Base-by-base conservation (phyloP, 306 rosid genomes). In the Castanea crenata region DNA sequence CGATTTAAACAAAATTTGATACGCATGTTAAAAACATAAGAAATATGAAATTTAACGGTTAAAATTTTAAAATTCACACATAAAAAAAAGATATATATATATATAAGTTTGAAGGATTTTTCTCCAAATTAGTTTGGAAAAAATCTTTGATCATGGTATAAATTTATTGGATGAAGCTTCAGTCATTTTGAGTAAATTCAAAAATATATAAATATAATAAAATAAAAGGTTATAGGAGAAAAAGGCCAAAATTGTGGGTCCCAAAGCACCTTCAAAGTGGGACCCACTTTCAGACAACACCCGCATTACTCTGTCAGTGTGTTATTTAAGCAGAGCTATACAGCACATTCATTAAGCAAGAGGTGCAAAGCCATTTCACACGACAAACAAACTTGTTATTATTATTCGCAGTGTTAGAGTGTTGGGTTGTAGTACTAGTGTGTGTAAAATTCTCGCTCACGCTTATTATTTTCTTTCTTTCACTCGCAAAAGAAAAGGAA, bases 241-340 rank as follows among this genome's bases (percentile, higher is more conserved):
- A 35, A 23, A 65, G 82, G 87, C 81, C 87, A 78, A 81, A 81
- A 41, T 3, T 68, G 79, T 71, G 76, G 89, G 90, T 76, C 87
- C 86, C 74, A 79, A 61, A 62, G 57, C 10, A 57, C 68, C 5
- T 41, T 0, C 55, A 76, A 68, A 76, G 68, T 65, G 79, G 90
- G 90, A 54, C 87, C 93, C 89, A 59, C 85, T 10, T 25, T 71
- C 80, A 32, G 19, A 38, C 38, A 56, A 82, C 82, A 81, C 82
- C 76, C 76, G 73, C 78, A 58, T 56, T 63, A 70, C 32, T 67
- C 19, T 38, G 77, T 7, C 46, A 41, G 46, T 41, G 46, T 78
- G 91, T 79, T 85, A 95, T 49, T 85, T 85, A 90, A 83, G 87
- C 96, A 76, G 88, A 79, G 88, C 90, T 74, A 63, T 91, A 87